Base-by-base conservation (phyloP, 2,329 filamentous ascomycete genomes). In the Torrubiellomyces zombiae region DNA sequence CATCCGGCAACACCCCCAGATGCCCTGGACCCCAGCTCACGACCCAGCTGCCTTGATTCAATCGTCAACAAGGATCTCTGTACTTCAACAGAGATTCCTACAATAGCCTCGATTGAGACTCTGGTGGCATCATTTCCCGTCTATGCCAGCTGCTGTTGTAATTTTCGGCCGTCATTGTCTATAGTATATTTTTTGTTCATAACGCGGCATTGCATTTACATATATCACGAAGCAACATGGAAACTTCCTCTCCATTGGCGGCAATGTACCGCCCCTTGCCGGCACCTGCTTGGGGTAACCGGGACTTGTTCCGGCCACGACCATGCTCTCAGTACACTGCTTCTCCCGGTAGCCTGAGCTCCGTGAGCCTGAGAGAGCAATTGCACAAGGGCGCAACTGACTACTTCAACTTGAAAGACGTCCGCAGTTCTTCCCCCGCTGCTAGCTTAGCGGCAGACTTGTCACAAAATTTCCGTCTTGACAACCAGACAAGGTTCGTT, bases 381-480 rank as follows among this genome's bases (percentile, higher is more conserved):
- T 53, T 73, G 45, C 55, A 67, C 38, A 60, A 64, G 33, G 54
- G 63, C 21, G 58, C 56, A 20, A 50, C 62, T 18, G 85, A 92
- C 51, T 93, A 89, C 58, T 92, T 95, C 58, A 74, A 65, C 41
- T 53, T 78, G 40, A 83, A 80, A 46, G 67, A 76, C 26, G 60
- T 81, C 42, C 71, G 72, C 38, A 81, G 82, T 24, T 92, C 85
- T 12, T 98, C 89, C 28, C 89, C 89, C 5, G 85, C 83, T 18
- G 74, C 82, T 26, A 92, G 81, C 44, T 60, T 98, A 38, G 86
- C 85, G 20, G 85, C 83, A 33, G 89, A 98, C 54, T 65, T 95
- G 40, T 94, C 85, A 30, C 83, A 93, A 48, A 98, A 95, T 59
- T 92, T 95, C 49, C 79, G 86, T 47, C 79, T 95, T 48, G 85